phyloP scores from a whole-genome alignment of 1,284 basidiomycete genomes.

The Ganoderma lingzhi region DNA sequence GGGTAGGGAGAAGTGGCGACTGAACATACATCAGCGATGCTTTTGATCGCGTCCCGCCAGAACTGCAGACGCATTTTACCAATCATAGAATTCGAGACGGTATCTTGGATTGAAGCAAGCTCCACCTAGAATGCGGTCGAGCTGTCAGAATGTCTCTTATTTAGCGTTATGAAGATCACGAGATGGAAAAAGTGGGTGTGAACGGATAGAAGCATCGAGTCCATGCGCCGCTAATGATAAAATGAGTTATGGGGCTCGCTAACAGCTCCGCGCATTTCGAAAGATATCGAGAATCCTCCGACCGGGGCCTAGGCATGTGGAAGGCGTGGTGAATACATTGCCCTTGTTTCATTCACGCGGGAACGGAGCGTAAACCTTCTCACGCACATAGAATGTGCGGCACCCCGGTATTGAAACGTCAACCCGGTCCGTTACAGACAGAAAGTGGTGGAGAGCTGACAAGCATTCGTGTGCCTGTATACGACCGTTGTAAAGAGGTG shows the following conservation, averaged over 20 bases:
- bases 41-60: conserved; percentile 88
- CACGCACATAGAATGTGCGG: neutral
- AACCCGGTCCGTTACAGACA: neutral
- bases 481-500: conserved; percentile 5
- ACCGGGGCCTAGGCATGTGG: neutral
- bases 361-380: neutral
- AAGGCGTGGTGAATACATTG: neutral
- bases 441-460: neutral
- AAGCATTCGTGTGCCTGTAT: conserved; percentile 1
- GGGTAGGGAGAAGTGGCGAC: neutral
- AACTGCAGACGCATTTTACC: conserved; percentile 93
- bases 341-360: neutral
- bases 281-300: neutral
- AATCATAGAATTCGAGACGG: conserved; percentile 80
- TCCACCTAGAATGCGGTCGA: conserved; percentile 67
- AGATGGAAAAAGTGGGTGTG: conserved; percentile 2
- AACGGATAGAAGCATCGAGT: neutral
- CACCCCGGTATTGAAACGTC: neutral
- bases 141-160: conserved; percentile 50
- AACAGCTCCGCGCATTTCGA: neutral
- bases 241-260: neutral
- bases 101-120: conserved; percentile 82
- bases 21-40: conserved; percentile 69
- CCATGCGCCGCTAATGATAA: neutral
- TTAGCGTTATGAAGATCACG: neutral